A percentile compares a stretch with the other conserved stretches of the same genome.
These are phyloP conservation scores for Cytospora paraplurivora DNA, from an alignment of 2,329 filamentous ascomycete species.

Conservation along the genomic window DNA sequence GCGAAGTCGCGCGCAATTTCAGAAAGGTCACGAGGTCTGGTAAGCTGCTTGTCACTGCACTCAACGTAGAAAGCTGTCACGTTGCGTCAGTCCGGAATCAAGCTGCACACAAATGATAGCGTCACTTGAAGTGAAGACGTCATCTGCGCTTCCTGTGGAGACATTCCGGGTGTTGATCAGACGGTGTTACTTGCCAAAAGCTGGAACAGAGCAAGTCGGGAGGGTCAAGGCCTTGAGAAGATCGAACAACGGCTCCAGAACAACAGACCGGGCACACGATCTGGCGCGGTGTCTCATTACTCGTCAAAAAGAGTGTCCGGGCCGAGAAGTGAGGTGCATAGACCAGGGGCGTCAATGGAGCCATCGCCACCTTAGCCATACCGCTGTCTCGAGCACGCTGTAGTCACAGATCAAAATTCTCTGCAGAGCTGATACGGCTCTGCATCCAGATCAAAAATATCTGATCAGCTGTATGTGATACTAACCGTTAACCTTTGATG, in stretches of 20 bases:
- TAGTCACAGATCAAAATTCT: too few relatives aligned
- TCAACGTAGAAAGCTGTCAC: conserved; percentile 14
- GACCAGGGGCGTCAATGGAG: too few relatives aligned
- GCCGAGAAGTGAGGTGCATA: neutral
- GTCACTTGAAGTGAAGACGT: neutral
- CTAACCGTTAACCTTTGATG: neutral
- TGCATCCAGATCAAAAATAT: neutral
- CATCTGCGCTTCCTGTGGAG: neutral
- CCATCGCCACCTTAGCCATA: too few relatives aligned
- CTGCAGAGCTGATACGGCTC: neutral
- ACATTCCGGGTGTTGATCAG: neutral
- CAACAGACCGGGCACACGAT: neutral
- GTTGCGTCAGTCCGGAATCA: neutral
- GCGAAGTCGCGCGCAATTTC: neutral
- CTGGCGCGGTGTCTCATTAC: neutral
- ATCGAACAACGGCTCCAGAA: neutral
- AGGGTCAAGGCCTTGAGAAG: neutral
- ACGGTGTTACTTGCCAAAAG: neutral
- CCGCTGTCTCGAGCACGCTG: too few relatives aligned
- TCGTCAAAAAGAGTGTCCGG: neutral
- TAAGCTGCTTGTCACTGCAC: neutral
- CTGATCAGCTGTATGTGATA: neutral
- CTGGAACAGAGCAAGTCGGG: neutral
- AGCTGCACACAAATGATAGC: conserved; percentile 6
- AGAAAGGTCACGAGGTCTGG: neutral